A percentile compares a stretch with the other conserved stretches of the same genome.
phyloP scores from a whole-genome alignment of 805 yeast species.

The Ogataea siamensis region DNA sequence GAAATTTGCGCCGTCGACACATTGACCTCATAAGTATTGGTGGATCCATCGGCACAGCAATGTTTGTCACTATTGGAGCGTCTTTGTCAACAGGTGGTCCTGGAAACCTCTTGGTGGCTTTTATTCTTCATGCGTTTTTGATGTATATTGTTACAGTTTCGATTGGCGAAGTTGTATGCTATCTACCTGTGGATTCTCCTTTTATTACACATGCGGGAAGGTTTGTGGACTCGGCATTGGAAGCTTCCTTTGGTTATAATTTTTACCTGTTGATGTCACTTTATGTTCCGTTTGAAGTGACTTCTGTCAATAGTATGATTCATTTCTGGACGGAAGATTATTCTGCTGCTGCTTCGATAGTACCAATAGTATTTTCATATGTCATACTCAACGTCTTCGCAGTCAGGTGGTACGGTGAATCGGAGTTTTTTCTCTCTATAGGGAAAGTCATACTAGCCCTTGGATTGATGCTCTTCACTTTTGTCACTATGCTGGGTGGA shows the following conservation, averaged over 20 bases:
- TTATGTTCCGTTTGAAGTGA: slow-evolving; percentile 79
- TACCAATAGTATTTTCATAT: slow-evolving; percentile 63
- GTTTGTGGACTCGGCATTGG: slow-evolving; percentile 73
- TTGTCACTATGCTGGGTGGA: slow-evolving; percentile 84
- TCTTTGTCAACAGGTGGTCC: slow-evolving; percentile 70
- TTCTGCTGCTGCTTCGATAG: slow-evolving; percentile 66
- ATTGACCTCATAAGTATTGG: slow-evolving; percentile 77
- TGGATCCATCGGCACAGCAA: slow-evolving; percentile 79
- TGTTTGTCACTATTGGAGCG: slow-evolving; percentile 70
- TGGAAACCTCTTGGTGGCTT: slow-evolving; percentile 61
- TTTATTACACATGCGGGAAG: slow-evolving; percentile 72
- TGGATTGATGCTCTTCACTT: slow-evolving; percentile 75
- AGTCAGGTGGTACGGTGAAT: slow-evolving; percentile 74
- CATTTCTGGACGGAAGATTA: slow-evolving; percentile 81
- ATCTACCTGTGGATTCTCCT: slow-evolving; percentile 74
- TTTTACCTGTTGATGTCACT: slow-evolving; percentile 75
- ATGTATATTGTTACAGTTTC: slow-evolving; percentile 64
- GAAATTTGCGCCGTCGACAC: slow-evolving; percentile 44
- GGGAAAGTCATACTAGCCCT: slow-evolving; percentile 71
- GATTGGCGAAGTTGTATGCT: slow-evolving; percentile 78
- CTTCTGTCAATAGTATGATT: slow-evolving; percentile 73
- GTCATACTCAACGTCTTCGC: slow-evolving; percentile 67
- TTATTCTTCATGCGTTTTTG: slow-evolving; percentile 63
- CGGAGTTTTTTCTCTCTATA: slow-evolving; percentile 75
- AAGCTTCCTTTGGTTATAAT: slow-evolving; percentile 76